phyloP scores from a whole-genome alignment of 2,329 filamentous ascomycete species.

The Stachybotrys chlorohalonatus region DNA sequence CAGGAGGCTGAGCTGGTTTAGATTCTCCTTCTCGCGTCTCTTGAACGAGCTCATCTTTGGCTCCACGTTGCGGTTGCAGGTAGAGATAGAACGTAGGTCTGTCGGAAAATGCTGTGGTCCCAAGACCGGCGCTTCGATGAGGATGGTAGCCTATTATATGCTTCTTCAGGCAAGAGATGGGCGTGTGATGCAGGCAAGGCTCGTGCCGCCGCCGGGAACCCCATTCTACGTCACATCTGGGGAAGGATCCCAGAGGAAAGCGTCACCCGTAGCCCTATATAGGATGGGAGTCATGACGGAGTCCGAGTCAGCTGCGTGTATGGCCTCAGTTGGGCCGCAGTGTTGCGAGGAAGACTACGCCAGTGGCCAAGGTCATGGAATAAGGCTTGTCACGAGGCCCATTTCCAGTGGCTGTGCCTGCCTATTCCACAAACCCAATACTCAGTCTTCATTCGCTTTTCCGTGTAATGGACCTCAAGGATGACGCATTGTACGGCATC shows the following conservation, averaged over 20 bases:
- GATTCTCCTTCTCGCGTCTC: neutral
- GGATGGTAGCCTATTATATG: neutral
- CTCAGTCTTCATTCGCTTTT: no score
- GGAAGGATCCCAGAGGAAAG: neutral
- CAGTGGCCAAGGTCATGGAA: no score
- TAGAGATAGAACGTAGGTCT: neutral
- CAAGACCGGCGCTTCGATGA: neutral
- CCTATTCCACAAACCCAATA: no score
- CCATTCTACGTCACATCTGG: neutral
- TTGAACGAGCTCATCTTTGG: neutral
- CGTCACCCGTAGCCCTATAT: neutral
- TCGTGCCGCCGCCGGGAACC: neutral
- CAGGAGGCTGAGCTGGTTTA: neutral
- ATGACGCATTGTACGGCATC: no score
- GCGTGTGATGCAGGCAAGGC: neutral
- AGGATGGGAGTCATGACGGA: no score
- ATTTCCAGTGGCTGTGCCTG: no score
- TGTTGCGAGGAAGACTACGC: no score
- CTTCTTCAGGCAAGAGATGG: neutral
- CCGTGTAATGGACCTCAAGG: no score
- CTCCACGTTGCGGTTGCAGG: neutral
- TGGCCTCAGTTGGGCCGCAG: no score
- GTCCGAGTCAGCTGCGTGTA: no score
- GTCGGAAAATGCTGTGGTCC: neutral
- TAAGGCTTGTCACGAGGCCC: no score